Percentiles rank a stretch among this genome's conserved stretches.
Evolutionary conservation across 1,284 basidiomycete species (phyloP).

Genomic region (Sporisorium scitamineum): DNA sequence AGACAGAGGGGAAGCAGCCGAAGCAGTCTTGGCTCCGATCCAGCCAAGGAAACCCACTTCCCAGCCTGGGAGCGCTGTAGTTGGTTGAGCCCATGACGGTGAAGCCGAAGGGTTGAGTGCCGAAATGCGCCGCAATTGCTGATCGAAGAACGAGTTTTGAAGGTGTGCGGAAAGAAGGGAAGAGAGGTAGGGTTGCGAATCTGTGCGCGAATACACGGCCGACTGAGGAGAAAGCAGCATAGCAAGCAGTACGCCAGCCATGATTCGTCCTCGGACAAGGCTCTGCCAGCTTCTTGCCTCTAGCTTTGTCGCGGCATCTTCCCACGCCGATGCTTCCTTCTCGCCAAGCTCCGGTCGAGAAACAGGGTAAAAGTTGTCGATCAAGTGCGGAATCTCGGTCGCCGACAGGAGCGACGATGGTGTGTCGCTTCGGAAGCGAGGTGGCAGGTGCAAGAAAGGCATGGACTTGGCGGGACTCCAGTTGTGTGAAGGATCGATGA

Average conservation of each 20-base stretch:
- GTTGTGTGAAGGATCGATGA: slow-evolving; percentile 49
- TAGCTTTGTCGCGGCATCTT: slow-evolving; percentile 18
- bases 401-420: slow-evolving; percentile 36
- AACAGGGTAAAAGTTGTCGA: slow-evolving; percentile 53
- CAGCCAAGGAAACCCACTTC: slow-evolving; percentile 49
- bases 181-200: slow-evolving; percentile 33
- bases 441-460: slow-evolving; percentile 57
- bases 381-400: slow-evolving; percentile 36
- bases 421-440: slow-evolving; percentile 16
- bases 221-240: slow-evolving; percentile 41
- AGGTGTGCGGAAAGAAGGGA: slow-evolving; percentile 34
- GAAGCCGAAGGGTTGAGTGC: slow-evolving; percentile 40
- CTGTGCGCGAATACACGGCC: slow-evolving; percentile 12
- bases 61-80: slow-evolving; percentile 50
- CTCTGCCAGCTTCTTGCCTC: slow-evolving; percentile 48
- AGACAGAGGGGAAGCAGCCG: slow-evolving; percentile 29
- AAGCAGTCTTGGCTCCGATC: slow-evolving; percentile 38
- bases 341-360: slow-evolving; percentile 47
- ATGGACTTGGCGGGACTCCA: slow-evolving; percentile 56
- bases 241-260: slow-evolving; percentile 45
- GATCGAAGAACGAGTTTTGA: slow-evolving; percentile 41
- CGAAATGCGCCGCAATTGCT: slow-evolving; percentile 43
- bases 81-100: slow-evolving; percentile 33
- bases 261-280: slow-evolving; percentile 37
- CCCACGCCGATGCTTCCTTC: slow-evolving; percentile 18